A percentile compares a stretch with the other conserved stretches of the same genome.
These are phyloP conservation scores for Podila epigama DNA, from an alignment of 192 early-diverging fungal genomes.

Conservation along the genomic window DNA sequence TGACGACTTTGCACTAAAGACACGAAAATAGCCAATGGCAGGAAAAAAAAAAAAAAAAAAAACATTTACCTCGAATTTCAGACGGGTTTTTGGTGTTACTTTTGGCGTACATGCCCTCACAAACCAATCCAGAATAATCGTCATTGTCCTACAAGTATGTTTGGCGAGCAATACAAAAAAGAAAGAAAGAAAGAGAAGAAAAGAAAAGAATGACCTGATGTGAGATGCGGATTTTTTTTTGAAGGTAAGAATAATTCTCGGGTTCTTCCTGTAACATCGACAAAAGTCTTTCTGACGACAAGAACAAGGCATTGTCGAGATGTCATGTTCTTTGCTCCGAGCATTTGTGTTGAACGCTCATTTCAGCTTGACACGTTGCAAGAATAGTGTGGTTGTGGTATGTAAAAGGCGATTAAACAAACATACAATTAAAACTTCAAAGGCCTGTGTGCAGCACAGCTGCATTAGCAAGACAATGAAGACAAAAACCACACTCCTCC, in stretches of 20 bases:
- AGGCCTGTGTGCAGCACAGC: constrained; percentile 26
- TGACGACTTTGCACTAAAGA: no score
- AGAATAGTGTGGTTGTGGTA: no score
- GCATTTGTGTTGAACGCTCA: no score
- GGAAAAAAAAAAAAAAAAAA: not conserved
- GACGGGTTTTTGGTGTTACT: constrained; percentile 22
- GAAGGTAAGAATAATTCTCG: no score
- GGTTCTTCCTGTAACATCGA: no score
- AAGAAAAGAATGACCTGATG: not conserved
- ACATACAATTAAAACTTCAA: constrained; percentile 26
- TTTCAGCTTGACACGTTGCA: no score
- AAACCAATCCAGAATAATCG: not conserved
- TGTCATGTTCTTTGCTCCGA: no score
- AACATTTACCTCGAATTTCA: constrained; percentile 25
- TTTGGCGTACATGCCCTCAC: constrained; percentile 31
- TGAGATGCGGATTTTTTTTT: no score
- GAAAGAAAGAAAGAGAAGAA: not conserved
- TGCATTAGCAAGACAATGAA: constrained; percentile 9
- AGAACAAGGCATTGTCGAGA: no score
- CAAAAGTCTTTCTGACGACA: no score
- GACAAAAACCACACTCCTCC: constrained; percentile 17
- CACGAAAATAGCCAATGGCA: no score
- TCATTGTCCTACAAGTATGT: constrained; percentile 21
- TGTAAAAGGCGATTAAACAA: not conserved
- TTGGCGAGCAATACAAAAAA: not conserved